phyloP scores from a whole-genome alignment of 2,329 filamentous ascomycete species.

The Fulvia fulva region DNA sequence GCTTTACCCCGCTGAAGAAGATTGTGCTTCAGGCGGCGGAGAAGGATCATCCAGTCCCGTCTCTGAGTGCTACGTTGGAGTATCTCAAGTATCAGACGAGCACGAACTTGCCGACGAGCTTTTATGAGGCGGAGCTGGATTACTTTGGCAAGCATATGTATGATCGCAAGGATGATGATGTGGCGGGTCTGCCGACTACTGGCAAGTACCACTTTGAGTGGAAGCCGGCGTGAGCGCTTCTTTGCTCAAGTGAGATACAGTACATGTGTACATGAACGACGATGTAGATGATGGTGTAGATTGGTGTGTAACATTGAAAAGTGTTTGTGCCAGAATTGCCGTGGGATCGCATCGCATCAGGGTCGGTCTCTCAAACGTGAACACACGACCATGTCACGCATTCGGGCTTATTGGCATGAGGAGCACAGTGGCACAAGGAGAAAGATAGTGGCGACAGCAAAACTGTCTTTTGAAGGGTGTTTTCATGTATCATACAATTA shows the following conservation, averaged over 20 bases:
- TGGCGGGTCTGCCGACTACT: constrained; percentile 49
- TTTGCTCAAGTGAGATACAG: not conserved
- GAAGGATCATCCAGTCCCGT: constrained; percentile 58
- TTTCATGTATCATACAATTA: not conserved
- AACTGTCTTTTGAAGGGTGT: not conserved
- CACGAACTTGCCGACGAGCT: constrained; percentile 60
- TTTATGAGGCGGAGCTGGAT: constrained; percentile 68
- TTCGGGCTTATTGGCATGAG: no score
- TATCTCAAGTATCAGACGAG: constrained; percentile 63
- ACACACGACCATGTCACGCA: no score
- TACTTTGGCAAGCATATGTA: constrained; percentile 67
- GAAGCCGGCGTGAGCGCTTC: constrained; percentile 41
- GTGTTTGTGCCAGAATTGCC: no score
- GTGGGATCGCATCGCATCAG: no score
- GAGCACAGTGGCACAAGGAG: no score
- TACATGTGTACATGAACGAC: not conserved
- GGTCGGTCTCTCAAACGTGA: no score
- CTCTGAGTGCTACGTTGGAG: constrained; percentile 59
- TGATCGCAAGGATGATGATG: constrained; percentile 53
- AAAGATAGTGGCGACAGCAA: not conserved
- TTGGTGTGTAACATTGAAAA: not conserved
- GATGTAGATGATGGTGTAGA: not conserved
- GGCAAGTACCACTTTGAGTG: constrained; percentile 64
- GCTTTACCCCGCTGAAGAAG: constrained; percentile 51
- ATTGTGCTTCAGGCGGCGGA: constrained; percentile 53